Evolutionary conservation across 176 grass and related monocot genomes (phyloP).

Genomic region (Leersia perrieri): DNA sequence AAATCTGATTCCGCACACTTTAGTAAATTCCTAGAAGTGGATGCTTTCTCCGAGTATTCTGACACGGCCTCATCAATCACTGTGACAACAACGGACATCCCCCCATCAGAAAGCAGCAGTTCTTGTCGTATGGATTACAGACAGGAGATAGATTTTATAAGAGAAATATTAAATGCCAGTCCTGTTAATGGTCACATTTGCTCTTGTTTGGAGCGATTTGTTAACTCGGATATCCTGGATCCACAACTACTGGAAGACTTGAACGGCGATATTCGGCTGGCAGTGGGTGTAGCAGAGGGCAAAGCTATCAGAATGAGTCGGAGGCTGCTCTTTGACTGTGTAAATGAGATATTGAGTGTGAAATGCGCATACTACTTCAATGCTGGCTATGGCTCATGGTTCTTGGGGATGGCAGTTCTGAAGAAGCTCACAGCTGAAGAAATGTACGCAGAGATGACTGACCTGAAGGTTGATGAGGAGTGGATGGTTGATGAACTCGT

Average conservation of each 20-base stretch:
- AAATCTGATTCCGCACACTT: conserved; percentile 45
- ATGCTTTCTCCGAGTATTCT: conserved; percentile 53
- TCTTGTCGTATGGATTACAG: conserved; percentile 40
- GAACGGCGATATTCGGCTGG: conserved; percentile 30
- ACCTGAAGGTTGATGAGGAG: conserved; percentile 64
- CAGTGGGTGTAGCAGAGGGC: conserved; percentile 36
- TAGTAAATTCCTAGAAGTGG: conserved; percentile 44
- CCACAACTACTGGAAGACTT: conserved; percentile 53
- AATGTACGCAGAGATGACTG: conserved; percentile 73
- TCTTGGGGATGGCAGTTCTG: conserved; percentile 54
- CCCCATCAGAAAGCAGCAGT: conserved; percentile 58
- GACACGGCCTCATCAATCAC: conserved; percentile 63
- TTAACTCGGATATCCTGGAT: conserved; percentile 42
- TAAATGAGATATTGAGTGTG: conserved; percentile 57
- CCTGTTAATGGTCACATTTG: conserved; percentile 19
- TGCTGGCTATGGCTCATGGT: conserved; percentile 68
- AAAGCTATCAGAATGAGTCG: conserved; percentile 45
- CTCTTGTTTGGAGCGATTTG: conserved; percentile 37
- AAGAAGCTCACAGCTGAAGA: conserved; percentile 53
- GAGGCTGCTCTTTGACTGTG: conserved; percentile 73
- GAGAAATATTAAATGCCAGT: conserved; percentile 53
- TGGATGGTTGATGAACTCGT: conserved; percentile 91
- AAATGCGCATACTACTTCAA: conserved; percentile 72
- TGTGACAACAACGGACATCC: conserved; percentile 38
- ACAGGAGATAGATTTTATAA: conserved; percentile 67